Conservation (phyloP, 805 yeast genomes). For the Cyberlindnera mississippiensis region DNA sequence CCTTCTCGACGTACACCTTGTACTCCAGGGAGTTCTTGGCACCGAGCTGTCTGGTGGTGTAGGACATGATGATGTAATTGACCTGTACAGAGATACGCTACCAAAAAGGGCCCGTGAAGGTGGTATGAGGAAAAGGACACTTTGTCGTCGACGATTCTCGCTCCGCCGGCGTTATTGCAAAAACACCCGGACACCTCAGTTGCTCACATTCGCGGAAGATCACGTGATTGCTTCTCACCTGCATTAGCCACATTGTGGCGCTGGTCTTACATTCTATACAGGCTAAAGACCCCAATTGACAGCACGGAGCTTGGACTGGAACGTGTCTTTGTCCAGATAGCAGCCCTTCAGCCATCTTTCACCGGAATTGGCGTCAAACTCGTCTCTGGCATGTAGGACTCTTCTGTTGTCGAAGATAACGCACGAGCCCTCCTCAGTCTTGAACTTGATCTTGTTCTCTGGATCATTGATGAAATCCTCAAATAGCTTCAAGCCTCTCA, state of each 20-base stretch:
- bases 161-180: too few relatives aligned
- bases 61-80: constrained; percentile 27
- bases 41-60: constrained; percentile 89
- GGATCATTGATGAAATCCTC: constrained; percentile 54
- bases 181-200: too few relatives aligned
- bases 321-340: constrained; percentile 68
- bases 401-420: constrained; percentile 71
- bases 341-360: constrained; percentile 74
- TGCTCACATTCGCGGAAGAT: too few relatives aligned
- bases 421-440: constrained; percentile 55
- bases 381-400: constrained; percentile 59
- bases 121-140: too few relatives aligned
- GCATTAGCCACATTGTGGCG: too few relatives aligned
- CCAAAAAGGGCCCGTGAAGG: too few relatives aligned
- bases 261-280: too few relatives aligned
- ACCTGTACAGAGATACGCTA: background rate
- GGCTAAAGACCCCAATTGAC: too few relatives aligned
- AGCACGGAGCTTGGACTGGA: constrained; percentile 51
- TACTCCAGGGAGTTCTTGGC: constrained; percentile 93
- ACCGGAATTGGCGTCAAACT: constrained; percentile 42
- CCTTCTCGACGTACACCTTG: constrained; percentile 87
- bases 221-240: too few relatives aligned
- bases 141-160: too few relatives aligned
- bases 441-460: constrained; percentile 49
- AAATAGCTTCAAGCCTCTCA: constrained; percentile 55